A percentile compares a stretch with the other conserved stretches of the same genome.
phyloP scores from a whole-genome alignment of 805 yeast genomes.

The Metschnikowia anglica region DNA sequence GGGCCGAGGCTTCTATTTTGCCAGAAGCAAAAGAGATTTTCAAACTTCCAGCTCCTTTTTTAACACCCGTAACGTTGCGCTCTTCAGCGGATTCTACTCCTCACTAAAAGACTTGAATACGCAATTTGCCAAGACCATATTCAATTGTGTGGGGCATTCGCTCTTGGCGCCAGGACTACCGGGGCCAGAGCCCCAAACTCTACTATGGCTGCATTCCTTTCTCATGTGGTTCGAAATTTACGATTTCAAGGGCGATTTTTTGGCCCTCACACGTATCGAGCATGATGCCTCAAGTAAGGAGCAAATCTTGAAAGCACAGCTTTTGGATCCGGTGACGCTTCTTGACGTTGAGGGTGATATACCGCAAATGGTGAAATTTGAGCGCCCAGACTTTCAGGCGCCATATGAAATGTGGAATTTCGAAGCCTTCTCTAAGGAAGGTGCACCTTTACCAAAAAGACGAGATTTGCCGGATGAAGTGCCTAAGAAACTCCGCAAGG shows the following conservation, averaged over 20 bases:
- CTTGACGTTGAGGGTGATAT: constrained; percentile 33
- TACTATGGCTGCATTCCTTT: constrained; percentile 24
- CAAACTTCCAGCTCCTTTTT: constrained; percentile 21
- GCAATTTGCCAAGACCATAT: constrained; percentile 25
- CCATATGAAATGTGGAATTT: constrained; percentile 31
- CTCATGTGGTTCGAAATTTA: constrained; percentile 39
- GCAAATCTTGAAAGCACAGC: constrained; percentile 21
- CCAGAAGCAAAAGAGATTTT: constrained; percentile 15
- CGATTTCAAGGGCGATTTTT: constrained; percentile 33
- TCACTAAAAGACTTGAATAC: constrained; percentile 18
- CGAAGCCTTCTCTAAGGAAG: constrained; percentile 17
- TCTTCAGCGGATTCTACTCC: constrained; percentile 23
- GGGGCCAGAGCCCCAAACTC: constrained; percentile 1
- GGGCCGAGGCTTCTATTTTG: constrained; percentile 34
- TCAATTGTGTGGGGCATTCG: constrained; percentile 24
- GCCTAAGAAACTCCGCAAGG: not conserved
- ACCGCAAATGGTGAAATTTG: constrained; percentile 18
- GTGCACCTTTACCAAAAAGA: constrained; percentile 3
- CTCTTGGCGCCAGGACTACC: constrained; percentile 27
- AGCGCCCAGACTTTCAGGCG: constrained; percentile 23
- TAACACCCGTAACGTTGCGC: constrained; percentile 25
- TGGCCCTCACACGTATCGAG: constrained; percentile 25
- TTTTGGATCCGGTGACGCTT: constrained; percentile 33
- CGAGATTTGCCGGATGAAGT: not conserved
- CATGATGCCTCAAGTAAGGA: constrained; percentile 24